These are phyloP conservation scores for Asterophora parasitica DNA, from an alignment of 768 basidiomycete species.

Conservation along the genomic window DNA sequence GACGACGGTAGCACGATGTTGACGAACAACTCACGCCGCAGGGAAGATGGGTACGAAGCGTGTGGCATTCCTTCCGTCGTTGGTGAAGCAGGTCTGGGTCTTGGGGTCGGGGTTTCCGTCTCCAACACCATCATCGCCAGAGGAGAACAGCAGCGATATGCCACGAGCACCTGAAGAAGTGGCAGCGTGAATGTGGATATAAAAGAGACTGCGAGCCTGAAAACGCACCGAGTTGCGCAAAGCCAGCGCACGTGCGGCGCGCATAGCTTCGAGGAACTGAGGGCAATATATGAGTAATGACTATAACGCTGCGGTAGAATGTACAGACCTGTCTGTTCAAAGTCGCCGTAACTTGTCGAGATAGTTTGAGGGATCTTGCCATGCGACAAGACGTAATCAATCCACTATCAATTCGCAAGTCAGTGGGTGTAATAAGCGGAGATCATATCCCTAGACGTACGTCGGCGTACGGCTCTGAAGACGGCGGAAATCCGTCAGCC, in stretches of 20 bases:
- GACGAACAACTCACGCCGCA: conserved; percentile 34
- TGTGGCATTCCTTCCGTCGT: conserved; percentile 50
- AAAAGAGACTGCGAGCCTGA: no score
- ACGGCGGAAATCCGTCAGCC: no score
- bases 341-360: conserved; percentile 69
- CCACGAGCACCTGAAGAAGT: conserved; percentile 55
- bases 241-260: conserved; percentile 48
- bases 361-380: conserved; percentile 51
- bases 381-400: conserved; percentile 51
- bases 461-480: no score
- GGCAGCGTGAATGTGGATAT: no score
- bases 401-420: conserved; percentile 34
- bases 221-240: conserved; percentile 59
- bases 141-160: conserved; percentile 57
- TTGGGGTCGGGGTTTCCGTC: conserved; percentile 51
- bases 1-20: background rate
- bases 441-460: no score
- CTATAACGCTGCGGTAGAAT: no score
- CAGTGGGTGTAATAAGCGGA: no score
- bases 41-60: conserved; percentile 60
- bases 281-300: background rate
- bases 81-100: conserved; percentile 51
- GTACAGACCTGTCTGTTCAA: conserved; percentile 67
- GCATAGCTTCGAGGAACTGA: conserved; percentile 58
- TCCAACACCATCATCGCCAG: conserved; percentile 68